Evolutionary conservation across 192 early-diverging fungal genomes (phyloP).

Genomic region (Martensiomyces pterosporus): DNA sequence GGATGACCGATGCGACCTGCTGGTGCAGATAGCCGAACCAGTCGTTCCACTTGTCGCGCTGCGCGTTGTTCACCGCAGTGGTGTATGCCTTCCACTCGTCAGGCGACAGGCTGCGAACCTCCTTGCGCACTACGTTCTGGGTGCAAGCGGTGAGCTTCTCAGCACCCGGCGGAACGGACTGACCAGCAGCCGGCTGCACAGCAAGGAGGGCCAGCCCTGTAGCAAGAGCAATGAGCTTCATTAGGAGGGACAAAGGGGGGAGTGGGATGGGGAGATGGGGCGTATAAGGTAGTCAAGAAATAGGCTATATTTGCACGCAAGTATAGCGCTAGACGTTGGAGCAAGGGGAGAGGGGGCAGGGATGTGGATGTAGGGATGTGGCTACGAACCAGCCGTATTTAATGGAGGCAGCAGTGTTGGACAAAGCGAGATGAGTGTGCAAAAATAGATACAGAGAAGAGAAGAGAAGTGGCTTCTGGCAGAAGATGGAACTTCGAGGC

Average conservation of each 20-base stretch:
- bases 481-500: too few species aligned
- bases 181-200: slow-evolving; percentile 2
- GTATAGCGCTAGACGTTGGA: too few species aligned
- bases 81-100: slow-evolving; percentile 41
- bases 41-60: slow-evolving; percentile 41
- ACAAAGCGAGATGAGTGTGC: too few species aligned
- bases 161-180: slow-evolving; percentile 31
- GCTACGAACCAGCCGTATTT: too few species aligned
- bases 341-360: background rate
- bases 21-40: slow-evolving; percentile 46
- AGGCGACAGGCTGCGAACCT: slow-evolving; percentile 35
- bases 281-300: too few species aligned
- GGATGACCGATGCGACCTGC: slow-evolving; percentile 16
- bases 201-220: slow-evolving; percentile 25
- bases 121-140: slow-evolving; percentile 37
- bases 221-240: slow-evolving; percentile 29
- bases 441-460: too few species aligned
- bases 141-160: slow-evolving; percentile 18
- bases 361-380: slow-evolving; percentile 1
- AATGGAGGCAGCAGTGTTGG: too few species aligned
- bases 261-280: background rate
- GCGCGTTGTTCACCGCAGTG: slow-evolving; percentile 20
- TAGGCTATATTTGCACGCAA: too few species aligned
- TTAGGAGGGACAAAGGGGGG: slow-evolving; percentile 1
- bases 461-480: too few species aligned